Base-by-base conservation (phyloP, 2,329 filamentous ascomycete species). In the Xylaria multiplex region DNA sequence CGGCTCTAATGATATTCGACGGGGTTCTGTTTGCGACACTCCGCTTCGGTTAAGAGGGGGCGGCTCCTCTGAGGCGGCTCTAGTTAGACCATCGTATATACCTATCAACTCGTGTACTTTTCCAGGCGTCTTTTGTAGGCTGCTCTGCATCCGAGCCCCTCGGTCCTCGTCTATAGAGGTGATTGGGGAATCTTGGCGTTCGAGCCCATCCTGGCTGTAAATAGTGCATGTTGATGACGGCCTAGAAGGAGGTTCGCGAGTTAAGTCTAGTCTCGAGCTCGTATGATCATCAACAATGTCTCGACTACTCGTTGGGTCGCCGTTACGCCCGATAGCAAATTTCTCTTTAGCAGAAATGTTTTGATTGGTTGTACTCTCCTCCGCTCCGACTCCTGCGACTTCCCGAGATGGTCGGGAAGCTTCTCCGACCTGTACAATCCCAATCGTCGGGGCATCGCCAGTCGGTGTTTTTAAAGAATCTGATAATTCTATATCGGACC, bases 41-140 rank as follows among this genome's bases (percentile, higher is more conserved):
- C 61, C 64, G 22, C 59, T 67, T 60, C 30, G 66, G 24, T 64
- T 45, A 3, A 66, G 22, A 4, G 64, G 42, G 6, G 68, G 64
- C 19, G 72, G 72, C 35, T 79, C 77, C 48, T 77, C 72, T 6
- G 67, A 74, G 6, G 58, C 62, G 14, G 73, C 67, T 63, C 74
- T 76, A 27, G 76, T 71, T 22, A 86, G 78, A 2, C 80, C 82
- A 65, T 88, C 84, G 55, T 80, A 85, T 77, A 83, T 81, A 24
- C 80, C 80, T 37, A 86, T 84, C 27, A 86, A 75, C 54, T 82
- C 81, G 60, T 84, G 82, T 2, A 86, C 83, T 67, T 83, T 86
- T 5, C 73, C 71, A 7, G 81, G 83, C 0, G 72, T 69, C 58
- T 81, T 78, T 49, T 76, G 73, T 45, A 69, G 69, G 16, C 65